Conservation (phyloP, 345 rosid species). For the Hibiscus tridactylites region DNA sequence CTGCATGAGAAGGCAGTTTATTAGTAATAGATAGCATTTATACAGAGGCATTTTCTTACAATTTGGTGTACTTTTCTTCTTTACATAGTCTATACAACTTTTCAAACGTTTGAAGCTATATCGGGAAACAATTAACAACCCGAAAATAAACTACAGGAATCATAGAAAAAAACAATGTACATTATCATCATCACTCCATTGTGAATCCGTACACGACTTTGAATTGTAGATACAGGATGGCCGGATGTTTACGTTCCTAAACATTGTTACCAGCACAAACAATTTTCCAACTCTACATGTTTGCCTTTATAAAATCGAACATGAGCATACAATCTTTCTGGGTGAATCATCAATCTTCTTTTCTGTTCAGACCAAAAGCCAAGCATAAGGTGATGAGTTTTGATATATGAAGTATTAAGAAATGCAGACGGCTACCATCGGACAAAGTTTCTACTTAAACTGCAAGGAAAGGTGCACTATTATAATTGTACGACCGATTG, state of each 20-base stretch:
- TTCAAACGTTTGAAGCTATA: slow-evolving; percentile 19
- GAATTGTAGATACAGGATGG: slow-evolving; percentile 12
- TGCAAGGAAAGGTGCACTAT: neutral
- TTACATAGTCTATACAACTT: slow-evolving; percentile 32
- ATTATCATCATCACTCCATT: slow-evolving; percentile 9
- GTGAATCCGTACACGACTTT: slow-evolving; percentile 14
- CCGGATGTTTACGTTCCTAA: slow-evolving; percentile 33
- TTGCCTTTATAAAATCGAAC: slow-evolving; percentile 60
- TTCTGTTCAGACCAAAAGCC: slow-evolving; percentile 40
- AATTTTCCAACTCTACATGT: neutral
- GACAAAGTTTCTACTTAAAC: neutral
- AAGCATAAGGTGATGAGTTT: neutral
- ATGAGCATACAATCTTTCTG: slow-evolving; percentile 65
- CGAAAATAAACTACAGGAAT: neutral
- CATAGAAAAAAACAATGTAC: slow-evolving; percentile 5
- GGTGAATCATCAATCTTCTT: slow-evolving; percentile 77
- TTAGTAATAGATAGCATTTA: slow-evolving; percentile 5
- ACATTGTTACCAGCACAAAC: slow-evolving; percentile 23
- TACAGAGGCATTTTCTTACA: slow-evolving; percentile 14
- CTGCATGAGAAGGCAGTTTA: neutral
- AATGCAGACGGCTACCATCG: neutral
- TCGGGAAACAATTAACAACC: slow-evolving; percentile 3
- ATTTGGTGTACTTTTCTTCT: slow-evolving; percentile 19
- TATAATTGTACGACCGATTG: too few relatives aligned
- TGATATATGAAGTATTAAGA: too few relatives aligned